Conservation (phyloP, 2,329 filamentous ascomycete genomes). For the Xylariaceae sp. region DNA sequence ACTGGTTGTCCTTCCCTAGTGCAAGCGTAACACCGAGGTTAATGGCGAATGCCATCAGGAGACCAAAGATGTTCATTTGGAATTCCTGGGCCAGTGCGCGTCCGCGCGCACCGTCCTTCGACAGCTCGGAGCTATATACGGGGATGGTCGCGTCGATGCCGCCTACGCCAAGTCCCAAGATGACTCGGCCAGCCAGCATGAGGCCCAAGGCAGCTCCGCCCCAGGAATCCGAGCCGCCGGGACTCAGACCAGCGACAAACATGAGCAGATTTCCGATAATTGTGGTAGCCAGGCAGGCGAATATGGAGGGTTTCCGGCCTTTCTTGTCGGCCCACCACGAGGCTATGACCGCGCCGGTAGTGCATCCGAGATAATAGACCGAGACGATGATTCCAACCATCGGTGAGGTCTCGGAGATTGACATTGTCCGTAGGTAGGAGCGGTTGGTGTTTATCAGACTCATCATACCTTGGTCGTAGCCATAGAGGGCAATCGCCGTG, state of each 20-base stretch:
- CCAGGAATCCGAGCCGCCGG: conserved; percentile 30
- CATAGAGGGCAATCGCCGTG: conserved; percentile 33
- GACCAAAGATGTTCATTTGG: conserved; percentile 59
- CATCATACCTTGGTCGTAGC: conserved; percentile 34
- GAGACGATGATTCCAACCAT: conserved; percentile 57
- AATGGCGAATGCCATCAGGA: conserved; percentile 57
- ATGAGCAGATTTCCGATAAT: conserved; percentile 55
- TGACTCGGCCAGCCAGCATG: conserved; percentile 24
- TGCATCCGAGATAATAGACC: conserved; percentile 60
- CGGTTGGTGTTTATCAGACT: conserved; percentile 31
- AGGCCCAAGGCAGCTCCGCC: conserved; percentile 43
- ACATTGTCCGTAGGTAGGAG: conserved; percentile 54
- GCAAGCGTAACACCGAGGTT: conserved; percentile 50
- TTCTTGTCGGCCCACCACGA: conserved; percentile 49
- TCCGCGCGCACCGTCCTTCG: conserved; percentile 51
- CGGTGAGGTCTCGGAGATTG: conserved; percentile 43
- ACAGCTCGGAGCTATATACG: conserved; percentile 54
- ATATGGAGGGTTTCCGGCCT: conserved; percentile 52
- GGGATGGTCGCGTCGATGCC: conserved; percentile 59
- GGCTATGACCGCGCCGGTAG: conserved; percentile 52
- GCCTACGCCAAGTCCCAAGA: conserved; percentile 46
- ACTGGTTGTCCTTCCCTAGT: conserved; percentile 52
- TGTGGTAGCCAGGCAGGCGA: conserved; percentile 48
- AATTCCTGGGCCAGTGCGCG: conserved; percentile 59
- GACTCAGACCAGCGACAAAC: conserved; percentile 52